phyloP scores from a whole-genome alignment of 306 rosid species.

The Quillaja saponaria region DNA sequence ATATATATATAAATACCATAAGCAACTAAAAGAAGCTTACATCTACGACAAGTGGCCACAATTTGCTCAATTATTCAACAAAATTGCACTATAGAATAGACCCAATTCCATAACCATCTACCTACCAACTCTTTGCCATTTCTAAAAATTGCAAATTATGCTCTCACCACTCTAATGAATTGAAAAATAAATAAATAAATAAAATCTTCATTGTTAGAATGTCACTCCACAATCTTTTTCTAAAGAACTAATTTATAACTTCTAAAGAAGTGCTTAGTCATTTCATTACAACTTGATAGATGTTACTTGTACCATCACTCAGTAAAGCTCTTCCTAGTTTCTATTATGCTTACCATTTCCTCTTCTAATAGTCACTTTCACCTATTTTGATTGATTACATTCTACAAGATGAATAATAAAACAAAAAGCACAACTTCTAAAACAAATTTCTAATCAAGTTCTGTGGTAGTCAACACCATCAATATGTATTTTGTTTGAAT shows the following conservation, averaged over 20 bases:
- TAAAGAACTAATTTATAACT: not conserved
- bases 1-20: slow-evolving; percentile 16
- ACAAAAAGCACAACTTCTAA: too few relatives aligned
- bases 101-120: not conserved
- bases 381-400: too few relatives aligned
- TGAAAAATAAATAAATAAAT: too few relatives aligned
- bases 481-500: too few relatives aligned
- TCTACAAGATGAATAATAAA: too few relatives aligned
- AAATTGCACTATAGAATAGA: not conserved
- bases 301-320: slow-evolving; percentile 1
- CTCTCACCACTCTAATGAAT: too few relatives aligned
- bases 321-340: not conserved
- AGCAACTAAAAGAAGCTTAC: slow-evolving; percentile 32
- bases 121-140: not conserved
- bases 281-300: not conserved
- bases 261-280: not conserved
- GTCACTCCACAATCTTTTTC: not conserved
- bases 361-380: not conserved
- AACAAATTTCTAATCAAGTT: too few relatives aligned
- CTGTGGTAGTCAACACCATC: too few relatives aligned
- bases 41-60: not conserved
- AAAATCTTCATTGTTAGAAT: too few relatives aligned
- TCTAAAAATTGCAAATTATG: not conserved
- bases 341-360: not conserved
- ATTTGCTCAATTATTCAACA: slow-evolving; percentile 5